Evolutionary conservation across 768 basidiomycete genomes (phyloP).

Genomic region (Chlorophyllum brunneum): DNA sequence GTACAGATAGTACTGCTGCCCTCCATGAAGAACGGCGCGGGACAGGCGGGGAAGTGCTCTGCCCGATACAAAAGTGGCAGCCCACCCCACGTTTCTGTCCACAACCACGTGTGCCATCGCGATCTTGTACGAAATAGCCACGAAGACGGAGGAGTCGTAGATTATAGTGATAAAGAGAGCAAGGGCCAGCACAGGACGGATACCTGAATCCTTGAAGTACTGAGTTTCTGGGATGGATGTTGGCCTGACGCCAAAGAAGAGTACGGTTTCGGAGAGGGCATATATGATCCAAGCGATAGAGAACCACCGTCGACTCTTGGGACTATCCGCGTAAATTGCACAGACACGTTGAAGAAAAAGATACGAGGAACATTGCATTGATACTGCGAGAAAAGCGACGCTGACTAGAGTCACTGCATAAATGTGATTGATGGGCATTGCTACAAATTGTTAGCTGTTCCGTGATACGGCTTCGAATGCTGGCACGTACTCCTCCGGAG

Average conservation of each 20-base stretch:
- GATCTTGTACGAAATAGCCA: constrained; percentile 28
- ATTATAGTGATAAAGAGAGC: constrained; percentile 20
- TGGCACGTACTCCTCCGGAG: neutral
- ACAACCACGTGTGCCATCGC: constrained; percentile 16
- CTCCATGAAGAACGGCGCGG: constrained; percentile 22
- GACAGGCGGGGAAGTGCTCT: constrained; percentile 21
- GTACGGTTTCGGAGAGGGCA: constrained; percentile 20
- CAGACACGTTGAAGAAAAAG: constrained; percentile 29
- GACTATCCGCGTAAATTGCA: constrained; percentile 25
- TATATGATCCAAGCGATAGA: constrained; percentile 24
- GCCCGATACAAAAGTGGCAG: constrained; percentile 18
- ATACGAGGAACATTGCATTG: constrained; percentile 15
- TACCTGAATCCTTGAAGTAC: constrained; percentile 23
- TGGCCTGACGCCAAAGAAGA: constrained; percentile 19
- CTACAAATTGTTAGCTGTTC: neutral
- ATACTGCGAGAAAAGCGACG: neutral
- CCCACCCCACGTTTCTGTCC: constrained; percentile 7
- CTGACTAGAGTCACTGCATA: neutral
- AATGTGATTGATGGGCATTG: neutral
- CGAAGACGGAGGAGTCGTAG: constrained; percentile 29
- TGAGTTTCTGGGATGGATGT: constrained; percentile 25
- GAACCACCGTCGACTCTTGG: constrained; percentile 20
- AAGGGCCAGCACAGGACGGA: constrained; percentile 21
- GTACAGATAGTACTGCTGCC: constrained; percentile 31
- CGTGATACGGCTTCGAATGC: too few species aligned